phyloP scores from a whole-genome alignment of 495 filamentous ascomycete genomes.

The Trichoderma erinaceum region DNA sequence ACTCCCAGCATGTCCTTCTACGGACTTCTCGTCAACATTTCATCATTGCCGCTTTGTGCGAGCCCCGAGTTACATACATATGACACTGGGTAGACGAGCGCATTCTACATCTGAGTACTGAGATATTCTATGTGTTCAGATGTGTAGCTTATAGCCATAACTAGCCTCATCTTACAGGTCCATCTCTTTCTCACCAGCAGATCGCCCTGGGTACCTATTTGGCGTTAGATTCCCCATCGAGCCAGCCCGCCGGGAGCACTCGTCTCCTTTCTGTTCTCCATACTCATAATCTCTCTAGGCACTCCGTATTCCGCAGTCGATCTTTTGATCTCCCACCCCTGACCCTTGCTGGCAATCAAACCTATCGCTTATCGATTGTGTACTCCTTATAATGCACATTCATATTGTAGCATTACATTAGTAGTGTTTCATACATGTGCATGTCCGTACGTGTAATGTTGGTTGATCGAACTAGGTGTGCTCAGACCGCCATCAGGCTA shows the following conservation, averaged over 20 bases:
- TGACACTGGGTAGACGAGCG: not conserved
- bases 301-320: slow-evolving; percentile 2
- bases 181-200: not conserved
- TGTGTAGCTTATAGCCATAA: too few relatives aligned
- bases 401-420: not conserved
- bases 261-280: not conserved
- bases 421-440: not conserved
- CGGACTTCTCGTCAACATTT: not conserved
- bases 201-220: not conserved
- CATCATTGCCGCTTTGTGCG: not conserved
- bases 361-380: slow-evolving; percentile 11
- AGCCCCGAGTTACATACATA: not conserved
- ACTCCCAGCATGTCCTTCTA: not conserved
- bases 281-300: not conserved
- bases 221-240: not conserved
- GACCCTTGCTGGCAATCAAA: slow-evolving; percentile 13
- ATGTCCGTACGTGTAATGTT: not conserved
- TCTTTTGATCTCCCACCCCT: slow-evolving; percentile 8
- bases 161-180: too few relatives aligned
- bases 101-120: too few relatives aligned
- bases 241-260: not conserved
- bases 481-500: not conserved
- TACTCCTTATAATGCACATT: not conserved
- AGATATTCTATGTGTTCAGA: too few relatives aligned
- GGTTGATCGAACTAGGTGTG: slow-evolving; percentile 2